These are phyloP conservation scores for Malus hybrid DNA, from an alignment of 331 rosid genomes.

Conservation along the genomic window DNA sequence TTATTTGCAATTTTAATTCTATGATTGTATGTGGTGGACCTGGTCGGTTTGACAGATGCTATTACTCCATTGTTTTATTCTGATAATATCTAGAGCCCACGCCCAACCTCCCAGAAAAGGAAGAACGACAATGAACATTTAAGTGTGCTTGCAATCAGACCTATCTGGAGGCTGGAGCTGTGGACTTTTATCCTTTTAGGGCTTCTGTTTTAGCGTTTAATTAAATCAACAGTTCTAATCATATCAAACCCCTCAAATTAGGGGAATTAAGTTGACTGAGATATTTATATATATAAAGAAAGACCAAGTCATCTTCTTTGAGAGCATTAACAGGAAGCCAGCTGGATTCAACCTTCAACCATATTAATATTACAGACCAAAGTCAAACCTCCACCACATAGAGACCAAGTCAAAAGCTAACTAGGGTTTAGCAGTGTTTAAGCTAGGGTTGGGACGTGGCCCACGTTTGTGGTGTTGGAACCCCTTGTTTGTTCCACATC, in stretches of 20 bases:
- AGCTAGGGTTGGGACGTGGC: too few relatives aligned
- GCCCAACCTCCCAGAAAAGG: neutral
- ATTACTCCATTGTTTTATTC: neutral
- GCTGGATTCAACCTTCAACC: neutral
- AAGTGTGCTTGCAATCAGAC: neutral
- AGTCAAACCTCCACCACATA: neutral
- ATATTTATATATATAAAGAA: neutral
- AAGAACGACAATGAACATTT: neutral
- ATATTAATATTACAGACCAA: neutral
- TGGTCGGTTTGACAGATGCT: slow-evolving; percentile 54
- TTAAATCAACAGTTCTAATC: neutral
- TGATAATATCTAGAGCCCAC: neutral
- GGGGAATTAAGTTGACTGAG: slow-evolving; percentile 39
- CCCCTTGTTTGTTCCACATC: too few relatives aligned
- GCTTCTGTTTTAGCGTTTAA: neutral
- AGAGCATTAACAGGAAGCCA: neutral
- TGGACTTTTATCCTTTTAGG: neutral
- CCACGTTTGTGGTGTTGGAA: too few relatives aligned
- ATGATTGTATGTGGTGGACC: slow-evolving; percentile 17
- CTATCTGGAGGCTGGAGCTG: neutral
- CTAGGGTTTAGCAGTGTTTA: too few relatives aligned
- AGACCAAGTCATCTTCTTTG: neutral
- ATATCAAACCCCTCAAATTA: slow-evolving; percentile 7
- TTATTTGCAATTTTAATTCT: slow-evolving; percentile 2
- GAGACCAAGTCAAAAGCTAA: too few relatives aligned